Percentiles rank a stretch among this genome's conserved stretches.
phyloP scores from a whole-genome alignment of 2,329 filamentous ascomycete genomes.

The Leptographium flavum region DNA sequence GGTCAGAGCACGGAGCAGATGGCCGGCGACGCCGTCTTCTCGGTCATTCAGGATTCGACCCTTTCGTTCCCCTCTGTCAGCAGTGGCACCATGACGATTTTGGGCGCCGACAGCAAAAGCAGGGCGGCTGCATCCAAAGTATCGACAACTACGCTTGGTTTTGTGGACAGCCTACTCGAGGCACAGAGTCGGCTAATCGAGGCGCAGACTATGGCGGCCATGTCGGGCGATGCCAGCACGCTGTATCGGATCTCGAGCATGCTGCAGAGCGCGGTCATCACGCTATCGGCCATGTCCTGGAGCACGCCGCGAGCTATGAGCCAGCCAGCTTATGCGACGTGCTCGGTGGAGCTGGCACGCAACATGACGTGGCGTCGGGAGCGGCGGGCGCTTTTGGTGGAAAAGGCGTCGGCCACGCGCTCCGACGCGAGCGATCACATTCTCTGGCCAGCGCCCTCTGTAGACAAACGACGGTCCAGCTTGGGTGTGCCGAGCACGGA shows the following conservation, averaged over 20 bases:
- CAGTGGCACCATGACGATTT: slow-evolving; percentile 9
- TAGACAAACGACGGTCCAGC: neutral
- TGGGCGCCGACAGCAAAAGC: slow-evolving; percentile 20
- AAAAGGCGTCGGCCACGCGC: slow-evolving; percentile 27
- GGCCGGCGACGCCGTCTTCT: slow-evolving; percentile 69
- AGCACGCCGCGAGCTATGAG: slow-evolving; percentile 29
- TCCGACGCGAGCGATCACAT: slow-evolving; percentile 8
- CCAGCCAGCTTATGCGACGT: slow-evolving; percentile 44
- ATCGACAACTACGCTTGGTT: slow-evolving; percentile 22
- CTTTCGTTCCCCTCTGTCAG: slow-evolving; percentile 67
- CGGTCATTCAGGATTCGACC: slow-evolving; percentile 82
- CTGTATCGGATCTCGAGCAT: slow-evolving; percentile 50
- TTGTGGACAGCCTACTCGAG: slow-evolving; percentile 45
- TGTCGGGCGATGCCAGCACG: slow-evolving; percentile 40
- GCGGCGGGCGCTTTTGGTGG: slow-evolving; percentile 34
- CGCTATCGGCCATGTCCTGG: slow-evolving; percentile 47
- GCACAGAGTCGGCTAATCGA: slow-evolving; percentile 53
- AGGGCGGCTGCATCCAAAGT: slow-evolving; percentile 10
- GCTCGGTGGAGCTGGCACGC: slow-evolving; percentile 54
- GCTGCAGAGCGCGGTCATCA: slow-evolving; percentile 49
- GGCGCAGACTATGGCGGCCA: slow-evolving; percentile 42
- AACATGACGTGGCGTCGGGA: slow-evolving; percentile 56
- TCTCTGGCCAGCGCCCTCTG: neutral
- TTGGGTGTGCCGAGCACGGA: slow-evolving; percentile 25
- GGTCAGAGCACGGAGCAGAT: slow-evolving; percentile 58